Evolutionary conservation across 768 basidiomycete species (phyloP), one percentile per base, ranked within the genome.

Genomic region (Chlorophyllum brunneum): DNA sequence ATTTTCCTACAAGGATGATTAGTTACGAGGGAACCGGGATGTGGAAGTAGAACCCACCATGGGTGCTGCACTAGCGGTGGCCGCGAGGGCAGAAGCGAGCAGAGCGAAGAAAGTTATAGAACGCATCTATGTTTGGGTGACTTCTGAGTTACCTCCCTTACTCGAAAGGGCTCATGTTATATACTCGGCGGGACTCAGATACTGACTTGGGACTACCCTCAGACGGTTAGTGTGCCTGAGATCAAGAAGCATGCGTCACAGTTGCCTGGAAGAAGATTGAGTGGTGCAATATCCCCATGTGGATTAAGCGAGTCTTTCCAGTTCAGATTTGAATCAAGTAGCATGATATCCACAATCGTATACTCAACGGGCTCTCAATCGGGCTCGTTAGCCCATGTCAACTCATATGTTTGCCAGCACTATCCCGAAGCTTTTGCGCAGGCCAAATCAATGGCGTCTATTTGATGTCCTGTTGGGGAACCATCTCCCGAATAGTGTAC

Each of bases 191-290:
- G 18, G 16, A 13, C 26, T 13, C 41, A 26, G 3, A 18, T 26
- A 29, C 40, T 22, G n/a, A 36, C 4, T 37, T 43, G 15, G 41
- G 24, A 24, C 2, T 20, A 27, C 23, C 13, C 42, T n/a, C 9
- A 36, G 41, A 18, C n/a, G 33, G 33, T 37, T 24, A 38, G 33
- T 23, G 51, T 52, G 51, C 51, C 51, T 52, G 51, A 18, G 33
- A 52, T 44, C 51, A 52, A 44, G 51, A 52, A 52, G 33, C 42
- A 50, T 38, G 41, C 34, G 42, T 44, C 33, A 37, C 51, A 45
- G 26, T 37, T 52, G 34, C 42, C 51, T 51, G n/a, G 30, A 29
- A 26, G 50, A 42, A 36, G 18, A 42, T 23, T 34, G 34, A n/a
- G 33, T 44, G 34, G 24, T 44, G 42, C 33, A 16, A 11, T 52